A percentile compares a stretch with the other conserved stretches of the same genome.
Evolutionary conservation across 768 basidiomycete genomes (phyloP).

Genomic region (Pleurotus tuber-regium): DNA sequence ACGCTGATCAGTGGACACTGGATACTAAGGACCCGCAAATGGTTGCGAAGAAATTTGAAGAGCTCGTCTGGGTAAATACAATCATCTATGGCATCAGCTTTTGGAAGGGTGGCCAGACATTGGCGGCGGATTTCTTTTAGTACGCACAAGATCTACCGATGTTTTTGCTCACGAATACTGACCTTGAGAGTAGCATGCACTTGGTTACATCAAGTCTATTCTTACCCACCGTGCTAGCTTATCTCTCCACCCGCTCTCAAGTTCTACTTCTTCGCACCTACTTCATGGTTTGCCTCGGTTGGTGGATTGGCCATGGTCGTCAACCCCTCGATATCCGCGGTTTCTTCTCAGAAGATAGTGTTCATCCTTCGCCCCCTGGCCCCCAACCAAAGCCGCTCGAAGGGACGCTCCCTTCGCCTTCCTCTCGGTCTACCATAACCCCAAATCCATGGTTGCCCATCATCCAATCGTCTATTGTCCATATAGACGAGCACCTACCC

Average conservation of each 20-base stretch:
- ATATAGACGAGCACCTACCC: slow-evolving; percentile 53
- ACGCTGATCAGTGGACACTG: slow-evolving; percentile 43
- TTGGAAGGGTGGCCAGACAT: slow-evolving; percentile 37
- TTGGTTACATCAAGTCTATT: slow-evolving; percentile 66
- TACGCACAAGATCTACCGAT: slow-evolving; percentile 29
- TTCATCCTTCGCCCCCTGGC: slow-evolving; percentile 15
- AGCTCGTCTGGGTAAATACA: slow-evolving; percentile 53
- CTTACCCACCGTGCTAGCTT: slow-evolving; percentile 46
- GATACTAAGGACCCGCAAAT: slow-evolving; percentile 31
- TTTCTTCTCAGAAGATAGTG: slow-evolving; percentile 39
- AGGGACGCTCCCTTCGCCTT: slow-evolving; percentile 21
- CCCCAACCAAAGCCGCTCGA: slow-evolving; percentile 24
- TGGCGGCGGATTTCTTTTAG: slow-evolving; percentile 61
- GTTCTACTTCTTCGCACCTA: slow-evolving; percentile 56
- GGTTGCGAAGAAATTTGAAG: slow-evolving; percentile 57
- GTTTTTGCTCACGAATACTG: neutral
- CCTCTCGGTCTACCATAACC: slow-evolving; percentile 31
- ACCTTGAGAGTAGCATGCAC: slow-evolving; percentile 61
- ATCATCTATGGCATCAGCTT: slow-evolving; percentile 59
- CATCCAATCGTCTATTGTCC: slow-evolving; percentile 47
- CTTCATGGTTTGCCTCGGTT: slow-evolving; percentile 47
- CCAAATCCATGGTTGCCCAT: slow-evolving; percentile 63
- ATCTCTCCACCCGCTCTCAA: slow-evolving; percentile 40
- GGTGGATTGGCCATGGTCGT: slow-evolving; percentile 59
- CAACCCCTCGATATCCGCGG: slow-evolving; percentile 44